Percentiles rank a stretch among this genome's conserved stretches.
Evolutionary conservation across 345 rosid genomes (phyloP).

Genomic region (Erodium maritimum): DNA sequence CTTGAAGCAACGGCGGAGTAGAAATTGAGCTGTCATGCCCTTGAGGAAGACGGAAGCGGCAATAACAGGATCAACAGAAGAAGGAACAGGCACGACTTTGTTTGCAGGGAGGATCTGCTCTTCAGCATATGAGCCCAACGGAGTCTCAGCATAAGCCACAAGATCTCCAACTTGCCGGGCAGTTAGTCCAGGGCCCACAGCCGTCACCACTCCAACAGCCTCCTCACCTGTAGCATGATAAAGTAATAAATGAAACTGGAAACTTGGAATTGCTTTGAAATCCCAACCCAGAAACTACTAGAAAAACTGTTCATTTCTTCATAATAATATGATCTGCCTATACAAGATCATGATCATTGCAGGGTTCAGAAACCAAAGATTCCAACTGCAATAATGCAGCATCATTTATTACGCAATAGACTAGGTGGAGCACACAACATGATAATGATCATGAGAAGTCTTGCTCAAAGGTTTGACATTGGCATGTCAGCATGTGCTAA

Average conservation of each 20-base stretch:
- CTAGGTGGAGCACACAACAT: too few species aligned
- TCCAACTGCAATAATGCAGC: too few species aligned
- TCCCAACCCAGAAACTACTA: not conserved
- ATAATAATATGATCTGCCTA: not conserved
- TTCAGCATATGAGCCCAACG: conserved; percentile 79
- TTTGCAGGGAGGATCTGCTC: conserved; percentile 80
- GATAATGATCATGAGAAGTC: too few species aligned
- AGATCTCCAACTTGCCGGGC: conserved; percentile 71
- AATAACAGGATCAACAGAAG: conserved; percentile 47
- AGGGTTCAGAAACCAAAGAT: too few species aligned
- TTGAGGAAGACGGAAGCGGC: conserved; percentile 77
- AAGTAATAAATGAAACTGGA: too few species aligned
- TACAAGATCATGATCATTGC: not conserved
- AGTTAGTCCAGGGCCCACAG: conserved; percentile 75
- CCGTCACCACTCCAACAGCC: conserved; percentile 79
- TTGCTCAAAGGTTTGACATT: too few species aligned
- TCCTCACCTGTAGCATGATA: conserved; percentile 47
- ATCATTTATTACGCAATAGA: too few species aligned
- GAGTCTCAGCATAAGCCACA: conserved; percentile 69
- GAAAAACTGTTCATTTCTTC: not conserved
- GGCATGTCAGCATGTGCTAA: too few species aligned
- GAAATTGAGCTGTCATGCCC: conserved; percentile 89
- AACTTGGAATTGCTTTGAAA: not conserved
- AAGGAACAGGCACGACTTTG: conserved; percentile 74
- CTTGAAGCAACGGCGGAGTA: conserved; percentile 71